A percentile compares a stretch with the other conserved stretches of the same genome.
phyloP scores from a whole-genome alignment of 495 filamentous ascomycete genomes.

The Articulospora tetracladia region DNA sequence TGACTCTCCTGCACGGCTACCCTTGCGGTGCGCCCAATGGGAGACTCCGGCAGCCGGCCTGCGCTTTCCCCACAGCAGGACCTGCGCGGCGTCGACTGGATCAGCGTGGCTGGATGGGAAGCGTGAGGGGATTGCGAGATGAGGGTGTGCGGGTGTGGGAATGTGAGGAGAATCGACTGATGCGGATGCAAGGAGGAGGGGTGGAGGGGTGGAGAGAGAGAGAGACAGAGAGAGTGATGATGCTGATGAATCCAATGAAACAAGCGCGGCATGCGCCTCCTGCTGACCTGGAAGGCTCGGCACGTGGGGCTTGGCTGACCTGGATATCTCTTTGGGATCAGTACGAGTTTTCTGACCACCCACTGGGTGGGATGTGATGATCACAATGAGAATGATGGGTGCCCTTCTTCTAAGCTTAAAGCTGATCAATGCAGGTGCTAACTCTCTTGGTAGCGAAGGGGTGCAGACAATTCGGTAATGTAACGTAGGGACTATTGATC shows the following conservation, averaged over 20 bases:
- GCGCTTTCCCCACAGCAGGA: not conserved
- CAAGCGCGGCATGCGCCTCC: not conserved
- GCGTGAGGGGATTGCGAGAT: not conserved
- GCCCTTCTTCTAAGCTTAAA: not conserved
- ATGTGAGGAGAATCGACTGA: too few species aligned
- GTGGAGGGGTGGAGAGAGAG: not conserved
- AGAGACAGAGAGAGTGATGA: not conserved
- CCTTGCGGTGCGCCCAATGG: constrained; percentile 1
- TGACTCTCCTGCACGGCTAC: constrained; percentile 12
- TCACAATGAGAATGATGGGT: not conserved
- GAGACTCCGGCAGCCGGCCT: not conserved
- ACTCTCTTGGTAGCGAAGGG: too few species aligned
- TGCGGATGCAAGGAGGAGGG: not conserved
- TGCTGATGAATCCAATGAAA: constrained; percentile 2
- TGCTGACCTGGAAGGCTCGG: not conserved
- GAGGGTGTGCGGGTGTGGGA: not conserved
- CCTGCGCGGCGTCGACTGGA: not conserved
- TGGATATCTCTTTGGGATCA: not conserved
- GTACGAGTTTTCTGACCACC: not conserved
- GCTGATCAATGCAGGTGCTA: not conserved
- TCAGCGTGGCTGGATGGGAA: constrained; percentile 5
- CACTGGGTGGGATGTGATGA: not conserved
- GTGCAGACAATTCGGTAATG: too few species aligned
- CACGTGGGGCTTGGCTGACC: not conserved
- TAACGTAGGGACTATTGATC: too few species aligned